Base-by-base conservation (phyloP, 2,329 filamentous ascomycete species). In the Xylariales sp. region DNA sequence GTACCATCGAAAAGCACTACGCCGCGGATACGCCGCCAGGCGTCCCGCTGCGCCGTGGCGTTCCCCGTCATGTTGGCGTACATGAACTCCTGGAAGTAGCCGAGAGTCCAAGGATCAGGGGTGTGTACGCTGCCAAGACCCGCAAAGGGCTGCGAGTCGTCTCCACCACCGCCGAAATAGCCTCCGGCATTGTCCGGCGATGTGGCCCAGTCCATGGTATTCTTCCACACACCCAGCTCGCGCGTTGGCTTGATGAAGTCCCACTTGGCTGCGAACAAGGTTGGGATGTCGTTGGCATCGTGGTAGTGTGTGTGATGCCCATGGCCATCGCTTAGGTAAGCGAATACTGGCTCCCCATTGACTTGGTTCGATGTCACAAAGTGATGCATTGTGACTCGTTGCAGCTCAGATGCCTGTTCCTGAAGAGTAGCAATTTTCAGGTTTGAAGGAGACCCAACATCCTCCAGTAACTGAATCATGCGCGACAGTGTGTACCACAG, bases 271-370 rank as follows among this genome's bases (percentile, higher is more conserved):
- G 43, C 43, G 17, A 48, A 47, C 10, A 48, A 21, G 2, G 42
- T 51, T 4, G 47, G 48, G 30, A 51, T 33, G 32, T 50, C 48
- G 24, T 51, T 51, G 14, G 43, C 45, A 28, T 51, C 48, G 35
- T 51, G 45, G 37, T 50, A 51, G 34, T 31, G 29, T n/a, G 5
- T 17, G n/a, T 32, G 27, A 24, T 17, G n/a, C n/a, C 36, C 36
- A 2, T 21, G 10, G 7, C 36, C 28, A 8, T 32, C 18, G 27
- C 13, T 21, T 11, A 20, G 4, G 14, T 51, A 51, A 5, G 47
- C 45, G 7, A 50, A 39, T n/a, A 47, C 40, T 2, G 23, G 21
- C 16, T 30, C 7, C 6, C 31, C 17, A 33, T 27, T 10, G 19
- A 38, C 15, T 30, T 28, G 8, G 23, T 19, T 18, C 14, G 37